Evolutionary conservation across 805 yeast genomes (phyloP).

Genomic region (Barnettozyma sucrosica): DNA sequence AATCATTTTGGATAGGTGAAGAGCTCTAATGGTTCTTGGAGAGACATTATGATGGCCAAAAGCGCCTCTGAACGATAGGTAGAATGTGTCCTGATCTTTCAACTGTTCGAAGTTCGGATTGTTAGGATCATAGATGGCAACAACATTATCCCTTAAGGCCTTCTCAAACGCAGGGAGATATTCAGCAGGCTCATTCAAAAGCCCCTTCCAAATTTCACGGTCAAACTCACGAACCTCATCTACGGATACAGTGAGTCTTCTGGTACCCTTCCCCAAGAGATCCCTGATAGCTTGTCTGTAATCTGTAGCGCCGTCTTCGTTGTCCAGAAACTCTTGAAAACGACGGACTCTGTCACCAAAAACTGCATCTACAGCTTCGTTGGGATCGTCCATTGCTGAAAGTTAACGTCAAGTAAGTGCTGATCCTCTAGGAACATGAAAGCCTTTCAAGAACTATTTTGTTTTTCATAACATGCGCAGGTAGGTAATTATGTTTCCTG

Average conservation of each 20-base stretch:
- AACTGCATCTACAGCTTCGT: slow-evolving; percentile 34
- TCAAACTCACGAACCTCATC: slow-evolving; percentile 89
- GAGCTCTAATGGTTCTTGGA: slow-evolving; percentile 80
- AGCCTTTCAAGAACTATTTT: not conserved
- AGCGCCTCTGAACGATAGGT: slow-evolving; percentile 81
- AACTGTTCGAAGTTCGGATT: slow-evolving; percentile 46
- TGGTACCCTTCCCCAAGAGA: slow-evolving; percentile 62
- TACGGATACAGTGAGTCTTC: slow-evolving; percentile 66
- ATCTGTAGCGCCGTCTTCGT: slow-evolving; percentile 47
- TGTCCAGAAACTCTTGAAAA: slow-evolving; percentile 80
- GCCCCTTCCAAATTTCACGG: slow-evolving; percentile 67
- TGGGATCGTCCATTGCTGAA: slow-evolving; percentile 20
- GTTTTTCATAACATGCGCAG: not conserved
- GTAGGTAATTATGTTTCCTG: slow-evolving; percentile 5
- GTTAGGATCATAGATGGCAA: slow-evolving; percentile 62
- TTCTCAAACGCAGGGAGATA: slow-evolving; percentile 84
- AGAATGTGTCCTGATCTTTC: slow-evolving; percentile 58
- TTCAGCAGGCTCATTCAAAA: slow-evolving; percentile 73
- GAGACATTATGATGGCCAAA: slow-evolving; percentile 84
- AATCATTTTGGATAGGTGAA: slow-evolving; percentile 71
- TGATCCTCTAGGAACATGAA: not conserved
- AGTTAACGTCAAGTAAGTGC: not conserved
- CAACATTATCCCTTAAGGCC: slow-evolving; percentile 76
- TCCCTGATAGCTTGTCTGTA: slow-evolving; percentile 66
- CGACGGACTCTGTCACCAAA: slow-evolving; percentile 81